phyloP scores from a whole-genome alignment of 2,329 filamentous ascomycete species.

The Penicillium brevicompactum region DNA sequence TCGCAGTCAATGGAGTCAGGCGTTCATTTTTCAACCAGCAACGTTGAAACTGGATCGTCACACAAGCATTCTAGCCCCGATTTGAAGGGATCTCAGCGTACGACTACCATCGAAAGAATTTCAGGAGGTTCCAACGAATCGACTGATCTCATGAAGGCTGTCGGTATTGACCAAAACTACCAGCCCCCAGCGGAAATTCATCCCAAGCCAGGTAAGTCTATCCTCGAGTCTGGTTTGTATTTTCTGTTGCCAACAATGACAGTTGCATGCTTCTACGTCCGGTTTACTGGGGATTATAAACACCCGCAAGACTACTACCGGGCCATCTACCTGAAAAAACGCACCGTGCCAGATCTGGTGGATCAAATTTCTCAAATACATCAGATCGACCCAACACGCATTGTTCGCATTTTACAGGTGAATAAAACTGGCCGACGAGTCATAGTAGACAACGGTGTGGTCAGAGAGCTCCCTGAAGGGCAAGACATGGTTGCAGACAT shows the following conservation, averaged over 20 bases:
- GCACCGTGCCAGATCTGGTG: conserved; percentile 76
- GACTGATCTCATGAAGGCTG: conserved; percentile 83
- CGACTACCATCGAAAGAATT: conserved; percentile 34
- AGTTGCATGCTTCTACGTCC: conserved; percentile 87
- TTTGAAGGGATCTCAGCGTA: conserved; percentile 19
- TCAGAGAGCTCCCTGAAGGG: conserved; percentile 80
- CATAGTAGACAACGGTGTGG: conserved; percentile 85
- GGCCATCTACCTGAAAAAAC: conserved; percentile 80
- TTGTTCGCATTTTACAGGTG: conserved; percentile 72
- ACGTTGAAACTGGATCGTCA: conserved; percentile 42
- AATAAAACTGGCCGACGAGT: conserved; percentile 76
- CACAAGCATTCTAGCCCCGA: conserved; percentile 21
- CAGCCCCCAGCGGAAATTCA: conserved; percentile 72
- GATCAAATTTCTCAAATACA: conserved; percentile 76
- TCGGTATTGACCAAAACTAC: conserved; percentile 89
- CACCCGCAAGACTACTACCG: conserved; percentile 67
- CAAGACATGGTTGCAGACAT: conserved; percentile 81
- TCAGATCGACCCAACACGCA: conserved; percentile 70
- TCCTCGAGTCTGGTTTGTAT: conserved; percentile 32
- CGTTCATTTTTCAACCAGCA: conserved; percentile 42
- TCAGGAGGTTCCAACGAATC: conserved; percentile 44
- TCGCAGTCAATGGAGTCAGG: conserved; percentile 36
- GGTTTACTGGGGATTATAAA: conserved; percentile 56
- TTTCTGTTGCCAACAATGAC: conserved; percentile 26
- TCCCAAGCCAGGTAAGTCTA: conserved; percentile 63